phyloP scores from a whole-genome alignment of 1,284 basidiomycete genomes.

The Rhodotorula sp. region DNA sequence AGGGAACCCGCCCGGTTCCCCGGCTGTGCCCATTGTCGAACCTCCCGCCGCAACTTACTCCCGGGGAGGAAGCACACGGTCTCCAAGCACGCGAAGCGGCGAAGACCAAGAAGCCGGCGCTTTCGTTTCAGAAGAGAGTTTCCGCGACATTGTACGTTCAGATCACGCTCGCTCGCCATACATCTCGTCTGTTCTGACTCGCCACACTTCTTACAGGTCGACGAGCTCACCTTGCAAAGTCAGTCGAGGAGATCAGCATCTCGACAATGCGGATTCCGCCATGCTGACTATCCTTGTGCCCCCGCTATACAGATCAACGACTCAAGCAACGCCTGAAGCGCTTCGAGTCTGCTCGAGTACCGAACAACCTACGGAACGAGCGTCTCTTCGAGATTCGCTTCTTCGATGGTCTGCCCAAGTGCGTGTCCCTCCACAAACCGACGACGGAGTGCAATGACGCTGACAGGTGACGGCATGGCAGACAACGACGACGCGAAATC shows the following conservation, averaged over 20 bases:
- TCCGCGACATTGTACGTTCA: slow-evolving; percentile 27
- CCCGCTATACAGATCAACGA: slow-evolving; percentile 17
- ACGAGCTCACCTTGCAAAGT: slow-evolving; percentile 34
- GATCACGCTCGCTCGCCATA: rapidly evolving
- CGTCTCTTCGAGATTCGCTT: slow-evolving; percentile 37
- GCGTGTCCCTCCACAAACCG: neutral
- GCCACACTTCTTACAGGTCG: slow-evolving; percentile 13
- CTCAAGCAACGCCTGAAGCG: slow-evolving; percentile 23
- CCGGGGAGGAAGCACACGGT: slow-evolving; percentile 18
- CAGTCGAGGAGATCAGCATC: neutral
- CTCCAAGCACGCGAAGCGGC: slow-evolving; percentile 6
- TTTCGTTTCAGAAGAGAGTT: slow-evolving; percentile 25
- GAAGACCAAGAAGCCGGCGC: neutral
- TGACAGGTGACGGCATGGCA: neutral
- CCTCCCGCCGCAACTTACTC: slow-evolving; percentile 17
- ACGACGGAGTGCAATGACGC: neutral
- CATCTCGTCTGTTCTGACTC: neutral
- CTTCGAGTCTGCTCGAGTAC: slow-evolving; percentile 24
- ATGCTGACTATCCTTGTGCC: neutral
- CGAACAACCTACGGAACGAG: slow-evolving; percentile 27
- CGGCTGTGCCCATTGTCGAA: neutral
- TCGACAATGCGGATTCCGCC: too few relatives aligned
- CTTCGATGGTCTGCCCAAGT: slow-evolving; percentile 33
- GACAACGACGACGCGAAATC: slow-evolving; percentile 29
- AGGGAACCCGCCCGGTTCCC: slow-evolving; percentile 19